Percentiles rank a stretch among this genome's conserved stretches.
Conservation (phyloP, 129 eudicot genomes). For the Pseudognaphalium luteoalbum region DNA sequence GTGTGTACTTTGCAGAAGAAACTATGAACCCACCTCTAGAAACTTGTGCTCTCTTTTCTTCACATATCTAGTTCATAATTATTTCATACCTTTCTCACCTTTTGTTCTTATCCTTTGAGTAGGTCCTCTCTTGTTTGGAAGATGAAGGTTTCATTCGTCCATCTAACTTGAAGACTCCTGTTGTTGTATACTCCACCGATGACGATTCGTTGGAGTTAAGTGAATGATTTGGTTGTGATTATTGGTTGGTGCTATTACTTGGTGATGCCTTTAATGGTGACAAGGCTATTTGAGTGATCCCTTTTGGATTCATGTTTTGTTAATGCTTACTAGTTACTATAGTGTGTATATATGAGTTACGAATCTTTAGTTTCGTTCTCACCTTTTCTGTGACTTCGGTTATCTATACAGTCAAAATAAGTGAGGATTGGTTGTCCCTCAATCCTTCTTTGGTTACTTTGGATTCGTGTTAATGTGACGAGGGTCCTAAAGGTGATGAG, state of each 20-base stretch:
- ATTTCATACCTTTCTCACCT: background rate
- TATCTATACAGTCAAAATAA: background rate
- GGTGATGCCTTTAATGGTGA: background rate
- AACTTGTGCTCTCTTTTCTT: background rate
- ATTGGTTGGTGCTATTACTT: too few relatives aligned
- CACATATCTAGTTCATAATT: too few relatives aligned
- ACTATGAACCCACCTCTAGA: background rate
- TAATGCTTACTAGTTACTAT: background rate
- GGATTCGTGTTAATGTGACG: background rate
- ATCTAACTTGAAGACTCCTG: background rate
- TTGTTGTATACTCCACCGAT: background rate
- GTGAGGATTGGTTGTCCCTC: too few relatives aligned
- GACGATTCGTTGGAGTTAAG: background rate
- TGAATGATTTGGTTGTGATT: background rate
- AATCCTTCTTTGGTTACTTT: too few relatives aligned
- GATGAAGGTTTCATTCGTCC: background rate
- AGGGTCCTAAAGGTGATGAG: background rate
- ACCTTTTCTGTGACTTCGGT: background rate
- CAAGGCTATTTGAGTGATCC: background rate
- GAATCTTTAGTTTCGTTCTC: background rate
- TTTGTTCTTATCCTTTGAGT: background rate
- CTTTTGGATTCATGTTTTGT: background rate
- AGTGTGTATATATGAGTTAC: background rate
- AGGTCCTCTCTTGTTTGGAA: background rate
- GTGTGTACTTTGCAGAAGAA: background rate